Evolutionary conservation across 495 filamentous ascomycete genomes (phyloP), one percentile per base, ranked within the genome.

Genomic region (Penicillium alfredii): DNA sequence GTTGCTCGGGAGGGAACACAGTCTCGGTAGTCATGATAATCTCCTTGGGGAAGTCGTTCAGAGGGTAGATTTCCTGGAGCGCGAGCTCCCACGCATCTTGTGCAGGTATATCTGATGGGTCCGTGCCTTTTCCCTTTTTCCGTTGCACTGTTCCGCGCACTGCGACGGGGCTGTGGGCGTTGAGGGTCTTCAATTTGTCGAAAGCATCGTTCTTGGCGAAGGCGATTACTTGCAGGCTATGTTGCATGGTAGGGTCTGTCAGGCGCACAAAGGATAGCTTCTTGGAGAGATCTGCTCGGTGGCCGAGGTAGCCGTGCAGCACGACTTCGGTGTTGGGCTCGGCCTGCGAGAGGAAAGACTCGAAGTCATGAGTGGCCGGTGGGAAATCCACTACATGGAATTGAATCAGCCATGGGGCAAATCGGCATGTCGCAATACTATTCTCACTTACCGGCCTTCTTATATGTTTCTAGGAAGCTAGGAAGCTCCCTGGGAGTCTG

Each of bases 31-130:
- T 82, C 47, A 86, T 71, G 33, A 90, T 77, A 22, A 94, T 77
- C 35, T 92, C 76, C 30, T 74, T 73, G 1, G 86, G 77, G 31
- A 96, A 86, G 1, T 74, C 64, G 42, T 95, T 95, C 4, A 96
- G 64, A 34, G 68, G 62, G 20, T 74, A 60, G 24, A 98, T 71
- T 5, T 71, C 69, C n/a, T 68, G 45, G 10, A 93, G 54, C n/a
- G 64, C 55, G 25, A 88, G 52, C 49, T 88, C 83, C 25, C 81
- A 63, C 9, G 53, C 47, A 24, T 69, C 67, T 27, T 63, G 44
- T 1, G 26, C 14, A 3, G 48, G 35, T 22, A 45, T 34, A 17
- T 49, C 43, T 8, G 43, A 45, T 16, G 44, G 42, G 8, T 57
- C 59, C 0, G 48, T 44, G 3, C 39, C 41, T 28, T 55, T 67